These are phyloP conservation scores for Boletus rufocinnamomeus DNA, from an alignment of 768 basidiomycete species.

Conservation along the genomic window DNA sequence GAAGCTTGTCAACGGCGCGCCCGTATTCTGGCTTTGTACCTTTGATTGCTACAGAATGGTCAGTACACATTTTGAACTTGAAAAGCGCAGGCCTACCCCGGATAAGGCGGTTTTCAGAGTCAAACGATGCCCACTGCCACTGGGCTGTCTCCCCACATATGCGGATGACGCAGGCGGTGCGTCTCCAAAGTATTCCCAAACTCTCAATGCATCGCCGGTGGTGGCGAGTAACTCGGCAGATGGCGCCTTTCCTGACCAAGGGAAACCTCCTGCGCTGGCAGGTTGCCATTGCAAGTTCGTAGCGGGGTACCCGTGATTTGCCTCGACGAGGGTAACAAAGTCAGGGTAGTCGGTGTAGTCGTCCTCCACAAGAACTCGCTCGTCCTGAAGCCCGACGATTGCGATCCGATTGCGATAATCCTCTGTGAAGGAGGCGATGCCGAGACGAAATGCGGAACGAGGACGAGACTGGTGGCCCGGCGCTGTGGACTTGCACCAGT, in stretches of 20 bases:
- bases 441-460: constrained; percentile 80
- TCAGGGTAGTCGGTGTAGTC: constrained; percentile 82
- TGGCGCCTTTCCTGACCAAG: constrained; percentile 69
- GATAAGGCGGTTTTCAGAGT: constrained; percentile 76
- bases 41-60: constrained; percentile 70
- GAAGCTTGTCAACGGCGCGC: constrained; percentile 93
- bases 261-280: constrained; percentile 56
- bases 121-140: constrained; percentile 60
- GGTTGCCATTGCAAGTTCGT: constrained; percentile 96
- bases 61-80: constrained; percentile 11
- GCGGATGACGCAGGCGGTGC: constrained; percentile 53
- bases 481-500: constrained; percentile 84
- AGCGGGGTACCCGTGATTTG: constrained; percentile 88
- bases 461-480: constrained; percentile 73
- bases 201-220: constrained; percentile 88
- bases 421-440: constrained; percentile 82
- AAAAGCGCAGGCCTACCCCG: constrained; percentile 56
- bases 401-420: constrained; percentile 83
- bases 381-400: constrained; percentile 77
- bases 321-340: constrained; percentile 83
- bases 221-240: constrained; percentile 86
- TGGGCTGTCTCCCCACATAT: constrained; percentile 70
- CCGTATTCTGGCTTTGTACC: constrained; percentile 78
- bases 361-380: constrained; percentile 84
- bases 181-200: constrained; percentile 87